Base-by-base conservation (phyloP, 768 basidiomycete genomes). In the Naganishia kalamii region DNA sequence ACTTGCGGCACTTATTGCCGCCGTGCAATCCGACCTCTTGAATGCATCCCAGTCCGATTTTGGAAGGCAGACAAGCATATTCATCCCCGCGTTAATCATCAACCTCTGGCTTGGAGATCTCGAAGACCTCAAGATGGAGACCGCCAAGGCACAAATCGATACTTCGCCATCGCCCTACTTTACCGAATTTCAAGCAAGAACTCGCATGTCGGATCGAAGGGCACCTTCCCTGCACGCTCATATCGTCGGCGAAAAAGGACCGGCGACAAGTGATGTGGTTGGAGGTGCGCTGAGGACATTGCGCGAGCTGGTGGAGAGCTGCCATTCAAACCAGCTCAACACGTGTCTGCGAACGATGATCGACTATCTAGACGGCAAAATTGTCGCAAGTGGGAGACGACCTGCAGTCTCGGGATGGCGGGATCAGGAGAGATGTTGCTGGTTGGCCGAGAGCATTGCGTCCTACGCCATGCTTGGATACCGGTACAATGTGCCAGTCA, bases 381-480 rank as follows among this genome's bases (percentile, higher is more conserved):
- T 27, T 2, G 25, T 25, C 7, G 32, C 32, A 10, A 63, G 46
- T 46, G 79, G 81, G n/a, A 35, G 51, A 46, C 37, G 41, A 21
- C 17, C n/a, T 8, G 12, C 15, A 32, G 19, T 43, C 19, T 52
- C 65, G 27, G 74, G 81, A 29, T 96, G 92, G 92, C 72, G 70
- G 19, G 84, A 85, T 66, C 70, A 83, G 0, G 84, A 85, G 7
- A 86, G 90, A 70, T 93, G 87, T 72, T 84, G 85, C 62, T 97
- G 92, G 92, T 81, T 90, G 64, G 85, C 87, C 13, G 84, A 85
- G 65, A 86, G 84, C 71, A 82, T 84, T 5, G 85, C 86, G n/a
- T 87, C 90, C 71, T 93, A 90, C 88, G 84, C 89, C 5, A 90
- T 89, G 73, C 90, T 93, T 69, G 93, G 93, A 74, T 93, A 93